phyloP scores from a whole-genome alignment of 768 basidiomycete genomes.

The Boletus patriciae region DNA sequence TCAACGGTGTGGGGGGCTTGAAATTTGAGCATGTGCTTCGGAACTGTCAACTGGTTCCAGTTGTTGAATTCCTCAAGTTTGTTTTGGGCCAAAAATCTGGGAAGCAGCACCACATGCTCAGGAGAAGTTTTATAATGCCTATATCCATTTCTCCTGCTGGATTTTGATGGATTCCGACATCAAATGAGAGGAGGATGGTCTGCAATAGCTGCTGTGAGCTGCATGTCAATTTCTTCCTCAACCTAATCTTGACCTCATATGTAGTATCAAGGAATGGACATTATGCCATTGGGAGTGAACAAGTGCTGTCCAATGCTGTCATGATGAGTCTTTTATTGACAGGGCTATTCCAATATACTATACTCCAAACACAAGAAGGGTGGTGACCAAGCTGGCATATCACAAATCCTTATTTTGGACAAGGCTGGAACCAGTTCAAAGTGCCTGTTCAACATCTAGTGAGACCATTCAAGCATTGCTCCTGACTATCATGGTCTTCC shows the following conservation, averaged over 20 bases:
- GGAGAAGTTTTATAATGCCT: not conserved
- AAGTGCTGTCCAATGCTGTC: not conserved
- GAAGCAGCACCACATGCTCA: too few species aligned
- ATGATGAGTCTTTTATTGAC: not conserved
- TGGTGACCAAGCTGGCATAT: not conserved
- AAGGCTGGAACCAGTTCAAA: not conserved
- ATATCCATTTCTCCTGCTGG: not conserved
- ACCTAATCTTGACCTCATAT: not conserved
- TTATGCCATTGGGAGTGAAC: not conserved
- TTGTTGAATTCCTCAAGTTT: not conserved
- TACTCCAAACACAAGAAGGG: not conserved
- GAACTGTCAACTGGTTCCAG: not conserved
- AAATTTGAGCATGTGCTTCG: not conserved
- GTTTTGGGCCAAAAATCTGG: not conserved
- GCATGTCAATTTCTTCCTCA: not conserved
- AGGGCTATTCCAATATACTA: not conserved
- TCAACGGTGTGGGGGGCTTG: too few species aligned
- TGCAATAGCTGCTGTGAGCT: not conserved
- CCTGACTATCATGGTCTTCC: not conserved
- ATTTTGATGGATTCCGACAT: not conserved
- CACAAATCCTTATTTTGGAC: slow-evolving; percentile 1
- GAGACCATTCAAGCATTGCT: not conserved
- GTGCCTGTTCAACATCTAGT: not conserved
- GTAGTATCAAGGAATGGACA: not conserved
- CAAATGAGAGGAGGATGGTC: too few species aligned